Evolutionary conservation across 176 grass and related monocot species (phyloP), one percentile per base, ranked within the genome.

Genomic region (Puccinellia tenuiflora): DNA sequence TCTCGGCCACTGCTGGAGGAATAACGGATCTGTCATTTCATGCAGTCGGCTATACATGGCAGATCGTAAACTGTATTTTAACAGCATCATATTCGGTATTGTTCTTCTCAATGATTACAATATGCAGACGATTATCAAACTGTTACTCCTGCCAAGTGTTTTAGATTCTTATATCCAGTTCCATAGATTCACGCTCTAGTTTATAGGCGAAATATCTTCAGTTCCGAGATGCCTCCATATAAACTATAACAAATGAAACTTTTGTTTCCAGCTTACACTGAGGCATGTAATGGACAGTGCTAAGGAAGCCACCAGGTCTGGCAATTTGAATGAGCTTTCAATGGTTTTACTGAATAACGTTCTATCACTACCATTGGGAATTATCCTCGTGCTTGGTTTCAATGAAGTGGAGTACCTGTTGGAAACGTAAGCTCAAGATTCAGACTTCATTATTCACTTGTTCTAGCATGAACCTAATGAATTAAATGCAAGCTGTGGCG

Each of bases 71-170:
- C 77, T 98, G 96, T 84, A 77, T 98, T 83, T 70, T 98, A 42
- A 98, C 96, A 55, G 96, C 96, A 50, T 95, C 96, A 82, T 98
- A 98, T 85, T 98, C 96, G 76, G 96, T 98, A 98, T 84, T 90
- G 33, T 77, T 81, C 84, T 73, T 68, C 22, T 82, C 25, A 33
- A 59, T 78, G 37, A 71, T 68, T 61, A 22, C 26, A 56, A 42
- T 25, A 54, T 64, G 28, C 43, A 75, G 40, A 26, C 8, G 37
- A 45, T 48, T 60, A 28, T 72, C 28, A 6, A 52, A 63, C 22
- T 54, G 46, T 81, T 42, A 70, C 3, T 65, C 42, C 25, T 80
- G 12, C 24, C 42, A 75, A 31, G 72, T 82, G 30, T 56, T 78
- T 15, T 64, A 28, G 63, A 50, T 81, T 59, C 28, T 63, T 56